Percentiles rank a stretch among this genome's conserved stretches.
These are phyloP conservation scores for Aspergillus tubingensis DNA, from an alignment of 2,329 filamentous ascomycete species.

Conservation along the genomic window DNA sequence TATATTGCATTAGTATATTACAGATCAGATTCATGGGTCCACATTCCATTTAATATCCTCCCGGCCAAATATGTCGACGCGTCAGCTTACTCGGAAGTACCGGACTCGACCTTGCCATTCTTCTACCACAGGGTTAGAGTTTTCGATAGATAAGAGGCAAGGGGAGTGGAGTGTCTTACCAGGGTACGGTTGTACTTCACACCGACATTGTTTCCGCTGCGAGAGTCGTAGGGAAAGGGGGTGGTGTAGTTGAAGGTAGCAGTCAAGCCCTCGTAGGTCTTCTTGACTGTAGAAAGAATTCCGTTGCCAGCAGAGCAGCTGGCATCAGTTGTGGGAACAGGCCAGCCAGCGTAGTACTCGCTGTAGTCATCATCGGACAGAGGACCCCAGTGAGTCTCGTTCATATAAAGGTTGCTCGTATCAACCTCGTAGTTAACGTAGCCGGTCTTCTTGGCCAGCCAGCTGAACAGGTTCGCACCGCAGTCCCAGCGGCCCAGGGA, in stretches of 20 bases:
- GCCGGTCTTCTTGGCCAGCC: conserved; percentile 63
- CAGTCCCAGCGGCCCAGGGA: conserved; percentile 73
- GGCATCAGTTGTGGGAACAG: conserved; percentile 33
- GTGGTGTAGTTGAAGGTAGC: conserved; percentile 39
- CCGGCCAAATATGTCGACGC: not conserved
- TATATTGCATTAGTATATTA: not conserved
- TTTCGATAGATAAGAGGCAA: not conserved
- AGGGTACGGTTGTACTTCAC: conserved; percentile 20
- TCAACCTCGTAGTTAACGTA: conserved; percentile 51
- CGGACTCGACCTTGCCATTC: conserved; percentile 12
- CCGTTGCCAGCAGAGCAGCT: conserved; percentile 40
- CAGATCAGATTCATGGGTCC: not conserved
- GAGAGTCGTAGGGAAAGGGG: conserved; percentile 31
- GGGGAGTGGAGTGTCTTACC: conserved; percentile 10
- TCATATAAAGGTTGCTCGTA: conserved; percentile 51
- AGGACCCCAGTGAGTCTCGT: conserved; percentile 57
- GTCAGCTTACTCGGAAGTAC: not conserved
- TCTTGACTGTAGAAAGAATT: conserved; percentile 34
- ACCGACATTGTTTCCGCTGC: conserved; percentile 21
- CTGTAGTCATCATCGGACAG: conserved; percentile 29
- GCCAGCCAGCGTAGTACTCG: conserved; percentile 31
- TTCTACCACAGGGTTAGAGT: not conserved
- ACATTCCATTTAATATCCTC: not conserved
- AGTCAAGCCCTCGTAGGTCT: conserved; percentile 28
- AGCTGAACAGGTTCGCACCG: conserved; percentile 67